These are phyloP conservation scores for Fallopia convolvulus DNA, from an alignment of 148 eudicot genomes.

Conservation along the genomic window DNA sequence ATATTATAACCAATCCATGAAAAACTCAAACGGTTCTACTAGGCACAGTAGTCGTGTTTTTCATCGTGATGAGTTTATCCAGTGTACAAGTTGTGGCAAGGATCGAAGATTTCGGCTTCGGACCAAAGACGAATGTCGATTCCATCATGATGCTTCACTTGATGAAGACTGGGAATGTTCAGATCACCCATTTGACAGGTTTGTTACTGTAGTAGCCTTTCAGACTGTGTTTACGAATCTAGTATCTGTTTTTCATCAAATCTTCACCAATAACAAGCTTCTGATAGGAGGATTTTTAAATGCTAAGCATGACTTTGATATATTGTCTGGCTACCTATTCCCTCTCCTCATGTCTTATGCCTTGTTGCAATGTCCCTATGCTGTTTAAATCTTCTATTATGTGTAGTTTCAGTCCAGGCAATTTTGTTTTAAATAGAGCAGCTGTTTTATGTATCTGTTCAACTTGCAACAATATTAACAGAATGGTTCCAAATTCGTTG, in stretches of 20 bases:
- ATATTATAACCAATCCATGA: conserved; percentile 39
- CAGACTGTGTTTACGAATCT: not conserved
- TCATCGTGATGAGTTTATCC: conserved; percentile 73
- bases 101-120: conserved; percentile 63
- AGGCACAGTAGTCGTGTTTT: conserved; percentile 27
- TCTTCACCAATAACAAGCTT: not conserved
- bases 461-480: not conserved
- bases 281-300: not conserved
- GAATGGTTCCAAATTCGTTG: not conserved
- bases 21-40: conserved; percentile 28
- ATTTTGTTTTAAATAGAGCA: too few species aligned
- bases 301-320: not conserved
- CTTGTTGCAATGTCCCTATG: not conserved
- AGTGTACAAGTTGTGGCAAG: conserved; percentile 47
- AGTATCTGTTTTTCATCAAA: not conserved
- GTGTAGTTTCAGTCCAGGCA: not conserved
- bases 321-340: not conserved
- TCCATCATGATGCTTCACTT: conserved; percentile 54
- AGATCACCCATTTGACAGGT: conserved; percentile 59
- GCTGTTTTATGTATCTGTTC: not conserved
- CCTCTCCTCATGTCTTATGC: not conserved
- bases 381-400: not conserved
- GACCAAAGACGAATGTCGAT: conserved; percentile 48
- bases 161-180: conserved; percentile 58
- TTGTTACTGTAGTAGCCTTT: conserved; percentile 8